Conservation (phyloP, 2,329 filamentous ascomycete genomes). For the Aspergillus fumigatiaffinis region DNA sequence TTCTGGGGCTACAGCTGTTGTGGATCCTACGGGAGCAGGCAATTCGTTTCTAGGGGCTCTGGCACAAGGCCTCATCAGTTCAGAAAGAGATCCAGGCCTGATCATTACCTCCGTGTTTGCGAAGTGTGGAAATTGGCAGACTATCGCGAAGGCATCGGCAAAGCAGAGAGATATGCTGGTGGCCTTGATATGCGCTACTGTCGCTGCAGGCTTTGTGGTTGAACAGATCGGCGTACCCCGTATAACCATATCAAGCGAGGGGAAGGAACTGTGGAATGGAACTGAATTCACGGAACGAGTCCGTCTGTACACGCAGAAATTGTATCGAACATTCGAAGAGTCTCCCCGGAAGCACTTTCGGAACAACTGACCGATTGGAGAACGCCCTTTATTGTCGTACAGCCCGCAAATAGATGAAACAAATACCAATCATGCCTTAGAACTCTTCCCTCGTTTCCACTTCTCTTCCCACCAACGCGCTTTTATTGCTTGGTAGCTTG, state of each 20-base stretch:
- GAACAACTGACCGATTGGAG: slow-evolving; percentile 34
- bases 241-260: slow-evolving; percentile 27
- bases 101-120: slow-evolving; percentile 29
- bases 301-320: slow-evolving; percentile 42
- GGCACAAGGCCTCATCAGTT: slow-evolving; percentile 52
- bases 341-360: slow-evolving; percentile 34
- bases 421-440: slow-evolving; percentile 25
- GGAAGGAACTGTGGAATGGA: slow-evolving; percentile 43
- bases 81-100: slow-evolving; percentile 28
- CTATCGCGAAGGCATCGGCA: slow-evolving; percentile 43
- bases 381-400: slow-evolving; percentile 38
- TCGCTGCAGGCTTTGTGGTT: slow-evolving; percentile 88
- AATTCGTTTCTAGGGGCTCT: slow-evolving; percentile 77
- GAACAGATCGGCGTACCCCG: slow-evolving; percentile 84
- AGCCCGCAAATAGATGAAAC: slow-evolving; percentile 34
- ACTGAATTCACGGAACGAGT: slow-evolving; percentile 42
- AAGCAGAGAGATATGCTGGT: slow-evolving; percentile 50
- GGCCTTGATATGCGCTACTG: slow-evolving; percentile 71
- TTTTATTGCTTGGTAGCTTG: slow-evolving; percentile 42
- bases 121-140: slow-evolving; percentile 55
- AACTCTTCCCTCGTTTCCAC: slow-evolving; percentile 14
- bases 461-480: slow-evolving; percentile 2
- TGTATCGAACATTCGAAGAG: slow-evolving; percentile 38
- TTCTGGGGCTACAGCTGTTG: slow-evolving; percentile 47
- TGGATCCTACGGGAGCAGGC: slow-evolving; percentile 93